Conservation (phyloP, 495 filamentous ascomycete genomes). For the Penicillium angulare region DNA sequence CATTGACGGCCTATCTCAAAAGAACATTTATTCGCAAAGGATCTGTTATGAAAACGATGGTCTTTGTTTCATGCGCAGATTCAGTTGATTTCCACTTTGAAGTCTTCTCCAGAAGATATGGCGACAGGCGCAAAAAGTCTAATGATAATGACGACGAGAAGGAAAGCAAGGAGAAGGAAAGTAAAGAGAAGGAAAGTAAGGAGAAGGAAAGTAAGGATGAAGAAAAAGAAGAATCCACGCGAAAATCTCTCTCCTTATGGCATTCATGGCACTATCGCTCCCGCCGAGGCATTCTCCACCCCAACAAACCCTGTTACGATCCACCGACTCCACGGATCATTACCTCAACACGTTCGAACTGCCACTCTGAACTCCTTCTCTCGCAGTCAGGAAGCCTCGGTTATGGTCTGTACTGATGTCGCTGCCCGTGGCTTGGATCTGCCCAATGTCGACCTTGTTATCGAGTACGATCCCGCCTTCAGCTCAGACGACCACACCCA, state of each 20-base stretch:
- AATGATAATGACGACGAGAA: constrained; percentile 18
- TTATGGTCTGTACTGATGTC: constrained; percentile 93
- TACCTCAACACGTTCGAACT: constrained; percentile 81
- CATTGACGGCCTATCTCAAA: constrained; percentile 78
- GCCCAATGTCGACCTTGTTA: constrained; percentile 86
- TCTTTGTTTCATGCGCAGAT: constrained; percentile 96
- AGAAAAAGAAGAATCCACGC: constrained; percentile 16
- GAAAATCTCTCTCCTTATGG: constrained; percentile 21
- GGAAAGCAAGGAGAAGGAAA: constrained; percentile 23
- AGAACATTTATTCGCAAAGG: constrained; percentile 82
- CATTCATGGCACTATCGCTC: constrained; percentile 54
- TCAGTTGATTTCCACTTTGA: constrained; percentile 96
- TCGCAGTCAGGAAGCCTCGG: constrained; percentile 56
- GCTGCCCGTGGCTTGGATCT: constrained; percentile 92
- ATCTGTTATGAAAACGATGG: constrained; percentile 88
- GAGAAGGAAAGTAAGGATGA: too few relatives aligned
- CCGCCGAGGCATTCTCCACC: constrained; percentile 49
- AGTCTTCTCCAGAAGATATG: constrained; percentile 61
- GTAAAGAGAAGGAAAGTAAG: too few relatives aligned
- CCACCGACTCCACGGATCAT: constrained; percentile 92
- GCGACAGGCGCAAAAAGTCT: constrained; percentile 27
- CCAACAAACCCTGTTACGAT: constrained; percentile 59
- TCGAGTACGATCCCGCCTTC: constrained; percentile 95
- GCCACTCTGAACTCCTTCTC: constrained; percentile 69
- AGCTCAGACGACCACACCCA: constrained; percentile 88